Base-by-base conservation (phyloP, 371 early-diverging fungal species). In the Rhizopus sp. region DNA sequence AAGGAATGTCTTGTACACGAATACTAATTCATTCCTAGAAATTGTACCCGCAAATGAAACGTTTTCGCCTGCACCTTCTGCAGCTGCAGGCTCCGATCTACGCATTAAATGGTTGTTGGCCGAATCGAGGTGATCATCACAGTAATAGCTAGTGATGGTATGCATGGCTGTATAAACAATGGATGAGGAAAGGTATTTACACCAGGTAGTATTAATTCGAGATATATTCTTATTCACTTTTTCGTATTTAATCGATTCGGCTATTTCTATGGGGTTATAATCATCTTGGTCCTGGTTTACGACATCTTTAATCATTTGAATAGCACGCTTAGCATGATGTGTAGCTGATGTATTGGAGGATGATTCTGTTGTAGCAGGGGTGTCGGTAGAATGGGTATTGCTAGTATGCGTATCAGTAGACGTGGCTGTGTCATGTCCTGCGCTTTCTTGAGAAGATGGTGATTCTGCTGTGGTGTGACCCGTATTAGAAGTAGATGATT, bases 1-100 rank as follows among this genome's bases (percentile, higher is more conserved):
- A 30, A 79, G 57, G 16, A 79, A 76, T 5, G 71, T 75, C 54
- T 79, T 79, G 54, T 79, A 79, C 5, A 79, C 64, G 54, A 79
- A 79, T 5, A 67, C 65, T 15, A 67, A 65, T 61, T 78, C 74
- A 5, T 30, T 23, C 2, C 17, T 29, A 4, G 66, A 54, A 0
- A 60, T 53, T 12, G 38, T 52, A 4, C 52, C 62, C 12, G 50
- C 40, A 48, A 63, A 63, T 1, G 47, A 46, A 7, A 15, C 41
- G 5, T 23, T 48, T 7, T 42, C 57, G 37, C 64, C 72, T 5
- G 68, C 55, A 3, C 53, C 54, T 16, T 66, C 64, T 31, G 40
- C 60, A 7, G 47, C 62, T n/a, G 54, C 59, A n/a, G 51, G 41
- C 16, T 50, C 54, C 33, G 60, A 52, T 44, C 72, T 49, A 38